Evolutionary conservation across 2,329 filamentous ascomycete species (phyloP).

Genomic region (Diaporthe sp.): DNA sequence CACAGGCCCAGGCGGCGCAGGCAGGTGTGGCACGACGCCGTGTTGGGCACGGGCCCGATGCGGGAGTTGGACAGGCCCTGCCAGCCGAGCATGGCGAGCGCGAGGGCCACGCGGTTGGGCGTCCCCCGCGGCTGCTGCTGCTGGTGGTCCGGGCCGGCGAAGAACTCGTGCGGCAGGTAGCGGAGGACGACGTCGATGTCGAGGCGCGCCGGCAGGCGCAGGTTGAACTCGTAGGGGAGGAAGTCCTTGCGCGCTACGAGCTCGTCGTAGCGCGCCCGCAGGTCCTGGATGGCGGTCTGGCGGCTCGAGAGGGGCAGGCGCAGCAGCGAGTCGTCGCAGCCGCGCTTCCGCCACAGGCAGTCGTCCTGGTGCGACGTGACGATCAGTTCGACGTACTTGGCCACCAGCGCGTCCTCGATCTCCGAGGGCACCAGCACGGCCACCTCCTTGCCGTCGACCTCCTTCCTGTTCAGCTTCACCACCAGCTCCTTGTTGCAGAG

Average conservation of each 20-base stretch:
- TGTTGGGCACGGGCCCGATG: constrained; percentile 74
- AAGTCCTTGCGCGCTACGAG: constrained; percentile 66
- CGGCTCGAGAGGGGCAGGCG: constrained; percentile 74
- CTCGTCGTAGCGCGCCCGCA: constrained; percentile 76
- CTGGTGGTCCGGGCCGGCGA: constrained; percentile 49
- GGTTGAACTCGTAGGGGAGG: constrained; percentile 72
- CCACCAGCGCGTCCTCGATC: constrained; percentile 78
- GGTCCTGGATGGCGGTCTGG: constrained; percentile 65
- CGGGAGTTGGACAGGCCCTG: constrained; percentile 70
- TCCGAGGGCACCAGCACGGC: constrained; percentile 69
- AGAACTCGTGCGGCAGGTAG: constrained; percentile 68
- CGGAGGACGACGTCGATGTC: constrained; percentile 62
- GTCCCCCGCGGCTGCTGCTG: constrained; percentile 40
- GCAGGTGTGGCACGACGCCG: constrained; percentile 86
- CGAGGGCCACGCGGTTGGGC: constrained; percentile 73
- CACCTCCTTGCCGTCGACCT: constrained; percentile 67
- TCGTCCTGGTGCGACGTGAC: constrained; percentile 80
- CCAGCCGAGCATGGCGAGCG: constrained; percentile 82
- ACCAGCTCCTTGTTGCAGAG: constrained; percentile 88
- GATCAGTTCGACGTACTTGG: constrained; percentile 81
- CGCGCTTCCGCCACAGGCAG: constrained; percentile 87
- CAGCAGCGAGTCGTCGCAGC: constrained; percentile 81
- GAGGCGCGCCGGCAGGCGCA: constrained; percentile 67
- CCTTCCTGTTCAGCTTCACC: constrained; percentile 78
- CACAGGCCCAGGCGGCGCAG: constrained; percentile 90